Evolutionary conservation across 352 stramenopile species (phyloP), one percentile per base, ranked within the genome.

Genomic region (Pythium vanterpoolii): DNA sequence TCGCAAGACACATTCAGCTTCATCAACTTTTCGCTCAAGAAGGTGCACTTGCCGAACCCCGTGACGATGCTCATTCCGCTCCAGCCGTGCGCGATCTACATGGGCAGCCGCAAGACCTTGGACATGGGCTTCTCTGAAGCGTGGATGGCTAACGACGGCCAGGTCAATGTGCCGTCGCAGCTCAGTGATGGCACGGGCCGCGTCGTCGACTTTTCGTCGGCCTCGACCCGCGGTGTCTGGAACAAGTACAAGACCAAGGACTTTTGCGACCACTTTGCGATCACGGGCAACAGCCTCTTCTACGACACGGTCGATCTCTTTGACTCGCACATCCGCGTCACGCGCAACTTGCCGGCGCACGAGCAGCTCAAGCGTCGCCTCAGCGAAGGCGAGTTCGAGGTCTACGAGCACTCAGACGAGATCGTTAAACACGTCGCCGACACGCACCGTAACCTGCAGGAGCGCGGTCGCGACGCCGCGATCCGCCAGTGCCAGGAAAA

Each of bases 11-110:
- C 71, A 13, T 74, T 66, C 47, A 56, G 49, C 13, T 65, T 49
- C 34, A 48, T 61, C 28, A 65, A 85, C 48, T 56, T 28, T 61
- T 62, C 71, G 24, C 52, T 73, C 38, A 63, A 69, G 31, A 70
- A 67, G 51, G 76, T 82, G 40, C 68, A 60, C 36, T 62, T 73
- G 36, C 75, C 75, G 9, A 76, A 85, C 52, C 43, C 71, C 7
- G 27, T 72, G 4, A 68, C 69, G 14, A 76, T 72, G 64, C 43
- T 68, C 28, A 56, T 73, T 1, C 47, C 64, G 4, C 21, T 79
- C 14, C 46, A 70, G 13, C 68, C 75, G 13, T 53, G 74, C 18
- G 74, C 69, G 0, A 66, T 70, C 39, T 68, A 77, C 44, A 49
- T 85, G 0, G 75, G 70, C 13, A 73, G 72, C 62, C 70, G 72